Conservation (phyloP, 2,329 filamentous ascomycete species). For the Sporothrix pallida region DNA sequence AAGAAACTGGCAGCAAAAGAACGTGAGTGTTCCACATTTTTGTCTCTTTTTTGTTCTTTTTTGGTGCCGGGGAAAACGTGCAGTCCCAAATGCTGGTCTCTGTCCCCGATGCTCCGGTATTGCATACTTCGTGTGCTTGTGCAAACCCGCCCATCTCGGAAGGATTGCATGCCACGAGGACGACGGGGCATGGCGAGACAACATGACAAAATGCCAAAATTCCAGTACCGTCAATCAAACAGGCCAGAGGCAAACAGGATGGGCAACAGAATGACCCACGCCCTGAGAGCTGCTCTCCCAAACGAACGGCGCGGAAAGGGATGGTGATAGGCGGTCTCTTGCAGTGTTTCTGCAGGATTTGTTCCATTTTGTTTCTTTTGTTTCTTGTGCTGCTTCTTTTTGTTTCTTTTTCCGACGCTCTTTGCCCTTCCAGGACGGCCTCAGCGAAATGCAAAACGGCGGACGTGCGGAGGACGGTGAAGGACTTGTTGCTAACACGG, state of each 20-base stretch:
- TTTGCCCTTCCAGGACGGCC: constrained; percentile 23
- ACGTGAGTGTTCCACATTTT: neutral
- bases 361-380: neutral
- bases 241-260: neutral
- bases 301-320: constrained; percentile 20
- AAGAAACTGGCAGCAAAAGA: neutral
- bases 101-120: neutral
- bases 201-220: constrained; percentile 6
- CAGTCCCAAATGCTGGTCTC: neutral
- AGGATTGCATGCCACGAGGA: neutral
- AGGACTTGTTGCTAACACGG: neutral
- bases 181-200: neutral
- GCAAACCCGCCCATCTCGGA: neutral
- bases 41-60: neutral
- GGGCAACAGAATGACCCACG: neutral
- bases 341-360: constrained; percentile 2
- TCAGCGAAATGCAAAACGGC: constrained; percentile 6
- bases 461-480: neutral
- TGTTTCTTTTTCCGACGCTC: neutral
- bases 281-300: neutral
- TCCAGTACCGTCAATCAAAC: neutral
- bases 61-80: neutral
- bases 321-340: constrained; percentile 15
- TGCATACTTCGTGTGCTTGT: neutral
- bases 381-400: neutral